phyloP scores from a whole-genome alignment of 2,329 filamentous ascomycete species.

The Penicillium griseofulvum region DNA sequence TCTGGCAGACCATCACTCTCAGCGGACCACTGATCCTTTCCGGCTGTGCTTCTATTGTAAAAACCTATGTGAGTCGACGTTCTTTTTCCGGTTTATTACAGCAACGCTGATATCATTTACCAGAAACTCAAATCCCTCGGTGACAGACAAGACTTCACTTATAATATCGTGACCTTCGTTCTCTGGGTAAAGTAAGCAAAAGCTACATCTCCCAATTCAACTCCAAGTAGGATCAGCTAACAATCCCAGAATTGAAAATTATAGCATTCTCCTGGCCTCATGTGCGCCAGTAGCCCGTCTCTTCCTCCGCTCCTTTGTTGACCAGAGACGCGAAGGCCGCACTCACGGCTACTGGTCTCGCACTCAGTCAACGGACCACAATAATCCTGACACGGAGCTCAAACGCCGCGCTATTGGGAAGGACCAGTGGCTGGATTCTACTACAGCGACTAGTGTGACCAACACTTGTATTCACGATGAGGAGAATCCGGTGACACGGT shows the following conservation, averaged over 20 bases:
- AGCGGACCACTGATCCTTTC: constrained; percentile 37
- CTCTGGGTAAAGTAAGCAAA: constrained; percentile 38
- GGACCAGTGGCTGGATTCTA: constrained; percentile 19
- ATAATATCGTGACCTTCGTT: constrained; percentile 37
- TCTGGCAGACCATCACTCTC: constrained; percentile 38
- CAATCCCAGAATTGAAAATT: constrained; percentile 36
- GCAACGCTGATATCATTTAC: neutral
- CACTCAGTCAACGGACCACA: constrained; percentile 18
- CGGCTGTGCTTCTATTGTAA: constrained; percentile 37
- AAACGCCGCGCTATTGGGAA: constrained; percentile 8
- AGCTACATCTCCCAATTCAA: neutral
- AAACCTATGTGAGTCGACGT: constrained; percentile 30
- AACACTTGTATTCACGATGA: constrained; percentile 13
- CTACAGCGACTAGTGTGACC: constrained; percentile 1
- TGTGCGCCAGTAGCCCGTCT: constrained; percentile 36
- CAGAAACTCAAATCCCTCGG: constrained; percentile 36
- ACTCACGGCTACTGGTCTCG: constrained; percentile 23
- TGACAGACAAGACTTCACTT: constrained; percentile 35
- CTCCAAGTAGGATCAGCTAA: neutral
- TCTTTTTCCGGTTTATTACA: neutral
- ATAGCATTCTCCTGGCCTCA: constrained; percentile 37
- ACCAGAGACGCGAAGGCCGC: constrained; percentile 22
- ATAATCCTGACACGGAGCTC: constrained; percentile 17
- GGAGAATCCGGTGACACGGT: constrained; percentile 9
- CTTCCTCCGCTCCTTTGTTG: constrained; percentile 31